These are phyloP conservation scores for Ustilago cynodontis DNA, from an alignment of 1,284 basidiomycete species.

Conservation along the genomic window DNA sequence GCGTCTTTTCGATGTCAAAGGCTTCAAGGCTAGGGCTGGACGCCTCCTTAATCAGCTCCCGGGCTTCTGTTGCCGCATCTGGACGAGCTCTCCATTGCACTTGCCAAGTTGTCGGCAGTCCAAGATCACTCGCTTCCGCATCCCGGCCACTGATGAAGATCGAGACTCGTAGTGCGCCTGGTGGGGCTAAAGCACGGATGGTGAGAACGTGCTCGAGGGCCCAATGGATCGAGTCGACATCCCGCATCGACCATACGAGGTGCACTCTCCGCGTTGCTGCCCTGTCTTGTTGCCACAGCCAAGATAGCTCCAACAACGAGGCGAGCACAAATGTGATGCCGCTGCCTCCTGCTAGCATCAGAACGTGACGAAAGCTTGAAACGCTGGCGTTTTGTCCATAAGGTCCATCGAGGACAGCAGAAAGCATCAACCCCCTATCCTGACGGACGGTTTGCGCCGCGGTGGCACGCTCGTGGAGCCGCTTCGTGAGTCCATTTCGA, in stretches of 20 bases:
- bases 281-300: conserved; percentile 41
- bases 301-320: conserved; percentile 46
- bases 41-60: conserved; percentile 9
- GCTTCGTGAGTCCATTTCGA: conserved; percentile 45
- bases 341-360: conserved; percentile 54
- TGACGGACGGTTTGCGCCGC: neutral
- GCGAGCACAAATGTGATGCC: conserved; percentile 59
- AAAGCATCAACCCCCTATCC: conserved; percentile 7
- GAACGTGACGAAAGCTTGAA: conserved; percentile 27
- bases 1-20: conserved; percentile 23
- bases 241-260: conserved; percentile 49
- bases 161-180: conserved; percentile 19
- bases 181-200: conserved; percentile 28
- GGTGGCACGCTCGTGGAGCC: conserved; percentile 22
- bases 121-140: conserved; percentile 8
- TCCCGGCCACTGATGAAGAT: conserved; percentile 36
- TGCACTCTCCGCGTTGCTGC: conserved; percentile 23
- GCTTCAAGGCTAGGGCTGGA: neutral
- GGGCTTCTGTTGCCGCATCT: conserved; percentile 24
- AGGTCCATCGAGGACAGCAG: conserved; percentile 57
- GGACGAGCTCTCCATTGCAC: conserved; percentile 29
- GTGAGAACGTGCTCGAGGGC: conserved; percentile 27
- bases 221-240: conserved; percentile 25
- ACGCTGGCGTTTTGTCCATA: conserved; percentile 52
- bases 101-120: conserved; percentile 20